phyloP scores from a whole-genome alignment of 495 filamentous ascomycete genomes.

The Neurospora sp. region DNA sequence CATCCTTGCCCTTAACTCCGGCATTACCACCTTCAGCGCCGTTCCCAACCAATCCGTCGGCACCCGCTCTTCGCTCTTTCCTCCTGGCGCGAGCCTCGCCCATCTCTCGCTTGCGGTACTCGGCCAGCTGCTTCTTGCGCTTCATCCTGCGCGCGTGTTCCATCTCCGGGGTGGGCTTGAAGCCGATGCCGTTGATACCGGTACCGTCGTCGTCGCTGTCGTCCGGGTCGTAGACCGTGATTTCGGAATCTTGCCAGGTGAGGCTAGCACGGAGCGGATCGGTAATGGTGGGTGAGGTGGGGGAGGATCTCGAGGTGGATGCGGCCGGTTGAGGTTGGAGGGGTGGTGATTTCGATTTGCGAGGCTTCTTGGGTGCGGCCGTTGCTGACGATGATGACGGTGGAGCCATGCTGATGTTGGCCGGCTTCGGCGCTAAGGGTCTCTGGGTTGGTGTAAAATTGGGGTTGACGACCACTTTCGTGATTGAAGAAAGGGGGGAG shows the following conservation, averaged over 20 bases:
- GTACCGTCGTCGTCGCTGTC: constrained; percentile 71
- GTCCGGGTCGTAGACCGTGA: constrained; percentile 67
- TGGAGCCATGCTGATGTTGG: not conserved
- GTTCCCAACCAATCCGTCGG: not conserved
- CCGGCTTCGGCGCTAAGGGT: constrained; percentile 11
- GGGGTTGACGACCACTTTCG: not conserved
- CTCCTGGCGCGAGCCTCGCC: constrained; percentile 70
- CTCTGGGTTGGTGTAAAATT: not conserved
- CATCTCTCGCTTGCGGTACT: constrained; percentile 75
- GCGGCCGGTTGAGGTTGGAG: constrained; percentile 3
- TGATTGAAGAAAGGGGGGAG: not conserved
- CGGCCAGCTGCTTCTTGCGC: constrained; percentile 69
- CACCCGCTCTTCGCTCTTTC: constrained; percentile 50
- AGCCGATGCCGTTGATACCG: constrained; percentile 84
- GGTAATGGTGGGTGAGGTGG: constrained; percentile 24
- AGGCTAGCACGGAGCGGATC: constrained; percentile 46
- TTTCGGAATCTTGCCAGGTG: constrained; percentile 78
- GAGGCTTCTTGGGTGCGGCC: constrained; percentile 22
- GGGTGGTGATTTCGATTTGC: constrained; percentile 31
- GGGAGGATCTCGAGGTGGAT: not conserved
- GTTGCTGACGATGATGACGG: constrained; percentile 6
- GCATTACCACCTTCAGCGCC: not conserved
- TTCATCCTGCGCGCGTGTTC: constrained; percentile 67
- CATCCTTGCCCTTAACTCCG: not conserved
- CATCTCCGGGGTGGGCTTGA: constrained; percentile 75